Base-by-base conservation (phyloP, 108 stramenopile species). In the Schizochytrium sp. region DNA sequence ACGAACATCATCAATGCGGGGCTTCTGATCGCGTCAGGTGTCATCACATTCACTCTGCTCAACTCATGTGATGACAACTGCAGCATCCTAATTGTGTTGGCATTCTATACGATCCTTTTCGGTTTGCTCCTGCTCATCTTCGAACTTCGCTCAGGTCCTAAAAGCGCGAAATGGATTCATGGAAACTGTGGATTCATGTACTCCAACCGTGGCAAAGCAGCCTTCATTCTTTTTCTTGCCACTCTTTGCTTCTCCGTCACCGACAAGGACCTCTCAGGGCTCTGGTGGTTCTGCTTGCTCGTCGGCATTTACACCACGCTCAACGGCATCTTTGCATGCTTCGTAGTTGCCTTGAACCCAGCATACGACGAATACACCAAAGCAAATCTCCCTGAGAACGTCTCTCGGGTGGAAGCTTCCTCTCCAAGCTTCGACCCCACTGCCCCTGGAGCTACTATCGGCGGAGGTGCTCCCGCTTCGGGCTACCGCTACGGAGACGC, bases 171-270 rank as follows among this genome's bases (percentile, higher is more conserved):
- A 10, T 55, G 49, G 49, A 83, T 83, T 10, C 53, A 38, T 10
- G 55, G 55, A 5, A 83, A 83, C 76, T 83, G 76, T 55, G 76
- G 76, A 10, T 83, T 83, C 53, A 83, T 83, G 76, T 83, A 83
- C 76, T 83, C 76, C 50, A 83, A 83, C 28, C 76, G 76, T 40
- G 76, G 76, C 76, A 83, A 83, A 53, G 76, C 76, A 8, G 55
- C 76, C 53, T 55, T 83, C 50, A 83, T 83, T 17, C 53, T 83
- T 19, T 83, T 83, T 28, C 76, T 83, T 5, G 76, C 76, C 0
- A 83, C 76, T n/a, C 47, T 83, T 47, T 83, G 76, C 53, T 83
- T 83, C 28, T 55, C 50, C 28, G 76, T 83, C 15, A 83, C 53
- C 45, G 53, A 83, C 76, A 83, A 83, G 53, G 76, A 83, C 47